phyloP scores from a whole-genome alignment of 2,329 filamentous ascomycete species.

The Cucurbitaria berberidis region DNA sequence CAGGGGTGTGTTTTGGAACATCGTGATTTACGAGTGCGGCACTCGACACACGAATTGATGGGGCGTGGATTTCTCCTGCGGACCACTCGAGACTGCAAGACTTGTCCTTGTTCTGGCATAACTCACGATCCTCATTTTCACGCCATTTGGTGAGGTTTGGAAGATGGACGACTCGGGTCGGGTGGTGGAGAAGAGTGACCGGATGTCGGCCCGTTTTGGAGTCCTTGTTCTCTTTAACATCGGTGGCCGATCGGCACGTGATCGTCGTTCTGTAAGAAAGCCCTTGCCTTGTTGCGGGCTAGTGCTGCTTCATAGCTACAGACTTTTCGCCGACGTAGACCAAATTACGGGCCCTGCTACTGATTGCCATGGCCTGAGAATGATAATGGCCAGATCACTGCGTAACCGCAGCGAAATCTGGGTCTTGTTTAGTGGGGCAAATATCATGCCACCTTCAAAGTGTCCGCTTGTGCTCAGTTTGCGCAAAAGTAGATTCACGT shows the following conservation, averaged over 20 bases:
- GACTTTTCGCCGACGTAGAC: constrained; percentile 31
- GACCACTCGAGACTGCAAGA: constrained; percentile 48
- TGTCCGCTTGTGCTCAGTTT: neutral
- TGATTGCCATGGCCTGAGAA: constrained; percentile 2
- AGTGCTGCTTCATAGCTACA: constrained; percentile 1
- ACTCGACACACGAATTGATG: constrained; percentile 49
- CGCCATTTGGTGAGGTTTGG: constrained; percentile 35
- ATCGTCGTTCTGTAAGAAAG: constrained; percentile 9
- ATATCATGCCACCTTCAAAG: neutral
- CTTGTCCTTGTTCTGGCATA: constrained; percentile 47
- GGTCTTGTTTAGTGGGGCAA: constrained; percentile 5
- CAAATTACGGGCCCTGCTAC: constrained; percentile 10
- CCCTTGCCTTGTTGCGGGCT: constrained; percentile 10
- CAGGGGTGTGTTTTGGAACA: constrained; percentile 50
- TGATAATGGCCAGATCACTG: constrained; percentile 4
- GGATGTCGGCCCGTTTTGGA: constrained; percentile 28
- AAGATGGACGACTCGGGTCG: constrained; percentile 20
- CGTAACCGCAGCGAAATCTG: constrained; percentile 9
- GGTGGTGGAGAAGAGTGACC: constrained; percentile 19
- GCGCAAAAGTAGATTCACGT: neutral
- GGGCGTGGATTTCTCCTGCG: constrained; percentile 48
- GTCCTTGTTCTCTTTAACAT: constrained; percentile 12
- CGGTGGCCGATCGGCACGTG: constrained; percentile 14
- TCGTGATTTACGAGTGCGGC: constrained; percentile 47
- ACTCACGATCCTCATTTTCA: constrained; percentile 39